phyloP scores from a whole-genome alignment of 305 asterid species.

The Nicotiana rustica region DNA sequence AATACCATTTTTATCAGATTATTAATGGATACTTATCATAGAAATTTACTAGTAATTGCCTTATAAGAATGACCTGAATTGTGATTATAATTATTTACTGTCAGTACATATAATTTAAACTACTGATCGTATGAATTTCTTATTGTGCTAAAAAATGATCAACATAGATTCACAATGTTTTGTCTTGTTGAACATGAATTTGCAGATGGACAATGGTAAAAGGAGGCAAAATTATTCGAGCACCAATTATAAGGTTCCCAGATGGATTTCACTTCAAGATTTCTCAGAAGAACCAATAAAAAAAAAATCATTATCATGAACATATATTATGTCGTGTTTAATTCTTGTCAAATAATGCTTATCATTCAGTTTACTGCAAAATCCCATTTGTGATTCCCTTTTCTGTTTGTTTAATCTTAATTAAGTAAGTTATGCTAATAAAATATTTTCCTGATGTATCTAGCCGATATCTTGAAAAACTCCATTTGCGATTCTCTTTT shows the following conservation, averaged over 20 bases:
- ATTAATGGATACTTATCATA: background rate
- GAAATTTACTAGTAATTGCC: background rate
- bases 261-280: constrained; percentile 84
- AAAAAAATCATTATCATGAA: background rate
- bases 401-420: background rate
- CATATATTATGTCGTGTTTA: too few species aligned
- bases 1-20: background rate
- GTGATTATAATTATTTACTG: background rate
- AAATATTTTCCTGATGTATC: too few species aligned
- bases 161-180: background rate
- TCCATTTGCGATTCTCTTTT: too few species aligned
- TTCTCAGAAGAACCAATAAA: constrained; percentile 40
- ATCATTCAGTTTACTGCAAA: background rate
- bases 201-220: constrained; percentile 71
- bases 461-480: too few species aligned
- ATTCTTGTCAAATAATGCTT: too few species aligned
- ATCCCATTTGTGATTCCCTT: background rate
- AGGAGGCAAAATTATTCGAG: constrained; percentile 80
- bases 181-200: background rate
- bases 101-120: background rate
- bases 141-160: background rate
- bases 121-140: background rate
- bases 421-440: too few species aligned
- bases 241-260: constrained; percentile 84
- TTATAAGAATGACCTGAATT: background rate